Percentiles rank a stretch among this genome's conserved stretches.
Conservation (phyloP, 2,329 filamentous ascomycete species). For the Fusarium praegraminearum region DNA sequence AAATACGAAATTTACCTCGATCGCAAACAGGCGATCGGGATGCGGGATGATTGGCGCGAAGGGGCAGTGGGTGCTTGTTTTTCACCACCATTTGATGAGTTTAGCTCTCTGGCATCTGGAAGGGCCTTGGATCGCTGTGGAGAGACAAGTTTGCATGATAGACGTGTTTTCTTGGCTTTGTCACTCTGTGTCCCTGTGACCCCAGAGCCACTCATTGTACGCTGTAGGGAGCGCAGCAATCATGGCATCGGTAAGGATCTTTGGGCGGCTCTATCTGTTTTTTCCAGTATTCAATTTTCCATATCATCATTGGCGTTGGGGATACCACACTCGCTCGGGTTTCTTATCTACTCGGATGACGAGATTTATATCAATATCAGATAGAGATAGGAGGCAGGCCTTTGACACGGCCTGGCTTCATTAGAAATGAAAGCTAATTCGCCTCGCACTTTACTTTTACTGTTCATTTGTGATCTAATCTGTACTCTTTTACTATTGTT, state of each 20-base stretch:
- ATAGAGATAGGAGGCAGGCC: slow-evolving; percentile 39
- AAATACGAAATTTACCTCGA: slow-evolving; percentile 49
- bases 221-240: slow-evolving; percentile 43
- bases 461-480: neutral
- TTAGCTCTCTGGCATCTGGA: slow-evolving; percentile 39
- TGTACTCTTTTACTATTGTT: neutral
- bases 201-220: slow-evolving; percentile 40
- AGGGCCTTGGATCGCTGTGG: slow-evolving; percentile 35
- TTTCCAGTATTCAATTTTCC: slow-evolving; percentile 26
- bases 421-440: slow-evolving; percentile 55
- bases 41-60: slow-evolving; percentile 46
- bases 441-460: slow-evolving; percentile 18
- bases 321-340: slow-evolving; percentile 47
- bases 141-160: slow-evolving; percentile 42
- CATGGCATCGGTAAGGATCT: slow-evolving; percentile 40
- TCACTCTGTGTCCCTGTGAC: slow-evolving; percentile 26
- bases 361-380: slow-evolving; percentile 23
- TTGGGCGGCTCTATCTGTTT: slow-evolving; percentile 26
- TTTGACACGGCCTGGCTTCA: slow-evolving; percentile 23
- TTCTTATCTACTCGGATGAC: slow-evolving; percentile 19
- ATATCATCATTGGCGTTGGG: slow-evolving; percentile 44
- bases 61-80: slow-evolving; percentile 36
- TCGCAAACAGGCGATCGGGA: slow-evolving; percentile 43
- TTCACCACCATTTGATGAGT: slow-evolving; percentile 28
- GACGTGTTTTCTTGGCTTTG: slow-evolving; percentile 35